Evolutionary conservation across 768 basidiomycete species (phyloP).

Genomic region (Boletus subcaerulescens): DNA sequence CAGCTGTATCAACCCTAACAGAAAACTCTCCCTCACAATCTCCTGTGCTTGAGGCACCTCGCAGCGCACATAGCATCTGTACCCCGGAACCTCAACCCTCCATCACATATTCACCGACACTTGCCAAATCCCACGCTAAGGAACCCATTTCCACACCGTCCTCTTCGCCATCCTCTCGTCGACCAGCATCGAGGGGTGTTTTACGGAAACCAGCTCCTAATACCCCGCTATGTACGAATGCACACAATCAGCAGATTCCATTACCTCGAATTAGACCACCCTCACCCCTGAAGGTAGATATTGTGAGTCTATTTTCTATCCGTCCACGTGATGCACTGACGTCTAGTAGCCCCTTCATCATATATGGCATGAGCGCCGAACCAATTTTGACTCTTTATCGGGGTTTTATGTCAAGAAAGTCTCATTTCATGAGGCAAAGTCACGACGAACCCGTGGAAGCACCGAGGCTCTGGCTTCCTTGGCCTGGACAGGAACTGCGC

Average conservation of each 20-base stretch:
- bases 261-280: conserved; percentile 23
- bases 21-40: not conserved
- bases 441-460: conserved; percentile 9
- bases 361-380: conserved; percentile 27
- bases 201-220: conserved; percentile 5
- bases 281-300: conserved; percentile 27
- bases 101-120: conserved; percentile 1
- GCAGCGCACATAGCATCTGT: not conserved
- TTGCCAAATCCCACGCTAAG: conserved; percentile 2
- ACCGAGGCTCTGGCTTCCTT: conserved; percentile 33
- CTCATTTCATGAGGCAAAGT: not conserved
- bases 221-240: not conserved
- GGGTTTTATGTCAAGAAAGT: not conserved
- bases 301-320: conserved; percentile 17
- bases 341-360: conserved; percentile 29
- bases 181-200: not conserved
- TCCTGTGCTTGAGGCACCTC: not conserved
- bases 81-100: not conserved
- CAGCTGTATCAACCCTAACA: not conserved
- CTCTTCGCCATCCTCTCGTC: not conserved
- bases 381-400: conserved; percentile 11
- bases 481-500: conserved; percentile 29
- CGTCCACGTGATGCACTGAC: conserved; percentile 9
- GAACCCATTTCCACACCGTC: not conserved
- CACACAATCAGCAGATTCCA: conserved; percentile 1